phyloP scores from a whole-genome alignment of 495 filamentous ascomycete species.

The Lichenothelia convexa region DNA sequence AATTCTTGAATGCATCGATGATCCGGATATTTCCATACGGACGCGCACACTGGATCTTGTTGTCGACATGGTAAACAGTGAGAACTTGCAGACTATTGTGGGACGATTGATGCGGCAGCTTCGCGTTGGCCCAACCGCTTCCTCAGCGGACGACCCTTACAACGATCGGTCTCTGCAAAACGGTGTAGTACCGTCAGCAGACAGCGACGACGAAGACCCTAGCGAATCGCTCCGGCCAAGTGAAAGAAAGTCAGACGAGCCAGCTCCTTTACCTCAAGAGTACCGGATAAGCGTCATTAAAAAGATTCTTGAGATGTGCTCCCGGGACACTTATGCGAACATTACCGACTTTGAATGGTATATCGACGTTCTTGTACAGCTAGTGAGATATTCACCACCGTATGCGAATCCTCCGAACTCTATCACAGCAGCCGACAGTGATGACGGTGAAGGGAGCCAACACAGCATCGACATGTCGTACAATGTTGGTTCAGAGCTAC shows the following conservation, averaged over 20 bases:
- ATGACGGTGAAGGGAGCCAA: slow-evolving; percentile 9
- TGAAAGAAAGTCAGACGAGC: slow-evolving; percentile 16
- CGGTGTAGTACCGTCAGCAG: slow-evolving; percentile 28
- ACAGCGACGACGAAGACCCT: slow-evolving; percentile 40
- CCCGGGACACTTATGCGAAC: slow-evolving; percentile 70
- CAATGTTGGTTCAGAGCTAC: slow-evolving; percentile 64
- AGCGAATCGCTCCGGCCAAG: slow-evolving; percentile 22
- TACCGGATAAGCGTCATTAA: slow-evolving; percentile 64
- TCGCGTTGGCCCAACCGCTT: slow-evolving; percentile 29
- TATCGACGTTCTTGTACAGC: slow-evolving; percentile 61
- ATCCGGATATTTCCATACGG: slow-evolving; percentile 88
- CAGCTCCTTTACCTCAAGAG: slow-evolving; percentile 47
- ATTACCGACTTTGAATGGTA: slow-evolving; percentile 94
- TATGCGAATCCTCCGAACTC: slow-evolving; percentile 3
- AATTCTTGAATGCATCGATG: slow-evolving; percentile 88
- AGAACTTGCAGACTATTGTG: slow-evolving; percentile 68
- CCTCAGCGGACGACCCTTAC: slow-evolving; percentile 17
- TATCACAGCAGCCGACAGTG: slow-evolving; percentile 7
- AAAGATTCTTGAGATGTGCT: slow-evolving; percentile 76
- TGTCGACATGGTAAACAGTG: slow-evolving; percentile 73
- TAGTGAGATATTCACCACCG: slow-evolving; percentile 49
- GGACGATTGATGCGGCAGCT: slow-evolving; percentile 75
- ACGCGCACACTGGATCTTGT: slow-evolving; percentile 81
- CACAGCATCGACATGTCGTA: slow-evolving; percentile 35
- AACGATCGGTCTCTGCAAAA: slow-evolving; percentile 16